Percentiles rank a stretch among this genome's conserved stretches.
These are phyloP conservation scores for Tolypocladium tundrense DNA, from an alignment of 2,329 filamentous ascomycete species.

Conservation along the genomic window DNA sequence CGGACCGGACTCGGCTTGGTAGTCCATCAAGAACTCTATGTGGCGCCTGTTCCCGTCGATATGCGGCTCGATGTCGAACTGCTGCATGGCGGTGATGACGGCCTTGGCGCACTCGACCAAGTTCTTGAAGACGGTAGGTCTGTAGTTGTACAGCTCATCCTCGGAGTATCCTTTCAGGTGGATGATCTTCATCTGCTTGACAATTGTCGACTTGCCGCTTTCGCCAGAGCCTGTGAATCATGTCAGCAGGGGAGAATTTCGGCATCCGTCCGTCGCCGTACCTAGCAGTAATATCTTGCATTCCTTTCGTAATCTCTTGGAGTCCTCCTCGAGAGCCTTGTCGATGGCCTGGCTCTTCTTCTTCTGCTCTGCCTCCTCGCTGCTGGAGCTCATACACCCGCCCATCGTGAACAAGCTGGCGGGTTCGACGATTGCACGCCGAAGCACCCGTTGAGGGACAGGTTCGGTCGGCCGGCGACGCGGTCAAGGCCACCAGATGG, in stretches of 20 bases:
- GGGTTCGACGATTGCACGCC: constrained; percentile 2
- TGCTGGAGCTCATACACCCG: constrained; percentile 80
- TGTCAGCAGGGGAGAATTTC: constrained; percentile 7
- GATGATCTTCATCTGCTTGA: constrained; percentile 99
- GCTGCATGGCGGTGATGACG: constrained; percentile 80
- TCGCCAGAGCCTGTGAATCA: constrained; percentile 74
- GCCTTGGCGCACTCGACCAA: constrained; percentile 93
- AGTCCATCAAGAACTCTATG: constrained; percentile 73
- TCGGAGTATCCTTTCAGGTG: constrained; percentile 95
- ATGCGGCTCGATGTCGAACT: constrained; percentile 77
- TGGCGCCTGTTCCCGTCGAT: constrained; percentile 61
- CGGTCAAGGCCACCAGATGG: not conserved
- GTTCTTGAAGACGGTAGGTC: constrained; percentile 96
- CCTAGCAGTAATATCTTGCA: constrained; percentile 97
- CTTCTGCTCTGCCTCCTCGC: constrained; percentile 84
- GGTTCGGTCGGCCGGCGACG: not conserved
- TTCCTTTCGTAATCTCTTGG: constrained; percentile 83
- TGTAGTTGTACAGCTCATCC: constrained; percentile 88
- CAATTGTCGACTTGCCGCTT: constrained; percentile 97
- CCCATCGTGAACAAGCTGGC: constrained; percentile 56
- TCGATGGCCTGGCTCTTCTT: constrained; percentile 96
- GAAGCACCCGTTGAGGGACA: not conserved
- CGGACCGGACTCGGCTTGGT: constrained; percentile 83
- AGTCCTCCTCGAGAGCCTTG: constrained; percentile 87
- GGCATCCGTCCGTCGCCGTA: constrained; percentile 28